Base-by-base conservation (phyloP, 495 filamentous ascomycete genomes). In the Aspergillus bertholletiae region DNA sequence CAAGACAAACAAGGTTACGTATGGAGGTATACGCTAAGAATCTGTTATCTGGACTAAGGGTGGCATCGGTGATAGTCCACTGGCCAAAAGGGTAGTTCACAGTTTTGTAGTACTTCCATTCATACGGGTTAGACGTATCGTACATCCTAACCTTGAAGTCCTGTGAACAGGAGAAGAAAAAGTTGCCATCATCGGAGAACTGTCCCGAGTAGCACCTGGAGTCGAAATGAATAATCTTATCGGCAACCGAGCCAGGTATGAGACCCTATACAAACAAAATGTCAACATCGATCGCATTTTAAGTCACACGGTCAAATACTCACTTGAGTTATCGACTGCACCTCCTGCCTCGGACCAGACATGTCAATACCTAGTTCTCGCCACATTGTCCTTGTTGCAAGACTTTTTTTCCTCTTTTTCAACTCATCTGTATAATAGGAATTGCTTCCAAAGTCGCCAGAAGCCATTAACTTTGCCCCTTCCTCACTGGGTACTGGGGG, bases 41-140 rank as follows among this genome's bases (percentile, higher is more conserved):
- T 51, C 82, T 84, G 64, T 97, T 97, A 72, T 98, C 92, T 1
- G 93, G 94, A 55, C 89, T 95, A 22, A 98, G 71, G 5, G 85
- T 86, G 24, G 94, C 93, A 74, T 98, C 94, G 11, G 93, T 98
- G 59, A 98, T 87, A 2, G 93, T 97, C 94, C 94, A 98, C 56
- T 87, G 84, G 3, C 91, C 94, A 51, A 83, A 87, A 3, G 89
- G 88, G 72, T 96, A 96, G 18, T 80, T 71, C 9, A 93, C 90
- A 0, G 89, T 92, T 71, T 97, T 97, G 73, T 97, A 97, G 67
- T 96, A 92, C 62, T 86, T 87, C 94, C 94, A 98, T 49, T 89
- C 82, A 66, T 92, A 95, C 0, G 94, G 94, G 54, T 97, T 96
- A 1, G 90, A 95, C 0, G 94, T 97, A 65, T 98, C 94, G 67